phyloP scores from a whole-genome alignment of 805 yeast genomes.

The Candida cerambycidarum region DNA sequence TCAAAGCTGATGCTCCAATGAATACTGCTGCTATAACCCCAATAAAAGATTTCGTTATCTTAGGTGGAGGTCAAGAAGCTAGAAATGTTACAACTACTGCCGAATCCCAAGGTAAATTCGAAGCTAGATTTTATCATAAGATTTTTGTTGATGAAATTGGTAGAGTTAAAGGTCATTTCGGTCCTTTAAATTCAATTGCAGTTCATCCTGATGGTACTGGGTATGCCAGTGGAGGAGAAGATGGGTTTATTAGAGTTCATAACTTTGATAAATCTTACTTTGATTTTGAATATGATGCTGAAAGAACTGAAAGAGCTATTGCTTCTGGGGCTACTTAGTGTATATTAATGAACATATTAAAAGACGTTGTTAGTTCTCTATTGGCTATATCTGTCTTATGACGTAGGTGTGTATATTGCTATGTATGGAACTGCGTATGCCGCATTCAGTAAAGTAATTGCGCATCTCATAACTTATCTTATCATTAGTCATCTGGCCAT shows the following conservation, averaged over 20 bases:
- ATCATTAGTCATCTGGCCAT: slow-evolving; percentile 3
- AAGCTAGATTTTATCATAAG: slow-evolving; percentile 94
- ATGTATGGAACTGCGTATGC: neutral
- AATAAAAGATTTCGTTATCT: slow-evolving; percentile 81
- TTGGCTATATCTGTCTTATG: too few relatives aligned
- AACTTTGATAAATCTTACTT: slow-evolving; percentile 89
- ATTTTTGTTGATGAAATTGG: slow-evolving; percentile 95
- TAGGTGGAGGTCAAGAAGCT: slow-evolving; percentile 99
- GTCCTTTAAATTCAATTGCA: slow-evolving; percentile 93
- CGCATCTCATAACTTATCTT: neutral
- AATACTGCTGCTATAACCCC: slow-evolving; percentile 96
- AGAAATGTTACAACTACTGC: slow-evolving; percentile 97
- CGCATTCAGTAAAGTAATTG: neutral
- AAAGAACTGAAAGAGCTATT: slow-evolving; percentile 61
- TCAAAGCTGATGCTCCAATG: slow-evolving; percentile 86
- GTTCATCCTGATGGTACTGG: slow-evolving; percentile 92
- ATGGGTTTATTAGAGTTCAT: slow-evolving; percentile 94
- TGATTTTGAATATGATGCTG: slow-evolving; percentile 91
- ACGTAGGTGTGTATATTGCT: too few relatives aligned
- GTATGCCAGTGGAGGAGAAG: slow-evolving; percentile 98
- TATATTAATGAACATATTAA: neutral
- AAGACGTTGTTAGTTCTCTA: neutral
- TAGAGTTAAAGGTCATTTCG: slow-evolving; percentile 97
- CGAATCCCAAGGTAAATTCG: slow-evolving; percentile 91
- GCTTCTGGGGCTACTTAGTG: slow-evolving; percentile 11